Evolutionary conservation across 108 stramenopile species (phyloP).

Genomic region (Nitzschia sp.): DNA sequence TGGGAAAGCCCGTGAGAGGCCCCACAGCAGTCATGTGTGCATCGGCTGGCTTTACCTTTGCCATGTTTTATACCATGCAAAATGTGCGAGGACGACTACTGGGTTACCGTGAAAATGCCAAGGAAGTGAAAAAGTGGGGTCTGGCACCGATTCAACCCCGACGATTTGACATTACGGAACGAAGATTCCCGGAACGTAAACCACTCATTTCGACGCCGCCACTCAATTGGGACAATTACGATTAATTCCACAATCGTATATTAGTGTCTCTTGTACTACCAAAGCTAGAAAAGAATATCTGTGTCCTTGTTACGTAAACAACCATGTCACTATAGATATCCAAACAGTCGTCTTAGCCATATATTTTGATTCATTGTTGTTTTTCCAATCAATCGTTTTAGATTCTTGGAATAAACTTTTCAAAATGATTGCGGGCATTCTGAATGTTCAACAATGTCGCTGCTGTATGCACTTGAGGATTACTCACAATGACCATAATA

Average conservation of each 20-base stretch:
- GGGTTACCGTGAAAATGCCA: constrained; percentile 76
- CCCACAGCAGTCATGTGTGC: constrained; percentile 74
- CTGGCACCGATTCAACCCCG: constrained; percentile 23
- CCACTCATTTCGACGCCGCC: constrained; percentile 20
- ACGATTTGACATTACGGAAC: constrained; percentile 7
- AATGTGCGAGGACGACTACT: constrained; percentile 65
- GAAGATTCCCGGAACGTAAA: constrained; percentile 39
- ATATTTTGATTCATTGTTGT: too few relatives aligned
- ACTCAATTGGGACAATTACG: constrained; percentile 48
- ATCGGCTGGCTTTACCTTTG: constrained; percentile 78
- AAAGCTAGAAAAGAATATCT: neutral
- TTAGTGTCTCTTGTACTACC: neutral
- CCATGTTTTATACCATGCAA: constrained; percentile 68
- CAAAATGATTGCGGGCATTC: constrained; percentile 92
- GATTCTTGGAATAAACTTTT: constrained; percentile 87
- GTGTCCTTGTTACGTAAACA: constrained; percentile 1
- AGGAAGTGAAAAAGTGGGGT: constrained; percentile 73
- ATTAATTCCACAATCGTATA: constrained; percentile 10
- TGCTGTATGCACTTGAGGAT: constrained; percentile 81
- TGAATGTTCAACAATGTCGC: constrained; percentile 93
- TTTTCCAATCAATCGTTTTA: too few relatives aligned
- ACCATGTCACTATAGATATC: neutral
- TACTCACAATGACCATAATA: constrained; percentile 96
- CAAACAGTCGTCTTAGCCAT: too few relatives aligned
- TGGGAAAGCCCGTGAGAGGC: constrained; percentile 79